Conservation (phyloP, 345 rosid genomes). For the Sisymbrium altissimum region DNA sequence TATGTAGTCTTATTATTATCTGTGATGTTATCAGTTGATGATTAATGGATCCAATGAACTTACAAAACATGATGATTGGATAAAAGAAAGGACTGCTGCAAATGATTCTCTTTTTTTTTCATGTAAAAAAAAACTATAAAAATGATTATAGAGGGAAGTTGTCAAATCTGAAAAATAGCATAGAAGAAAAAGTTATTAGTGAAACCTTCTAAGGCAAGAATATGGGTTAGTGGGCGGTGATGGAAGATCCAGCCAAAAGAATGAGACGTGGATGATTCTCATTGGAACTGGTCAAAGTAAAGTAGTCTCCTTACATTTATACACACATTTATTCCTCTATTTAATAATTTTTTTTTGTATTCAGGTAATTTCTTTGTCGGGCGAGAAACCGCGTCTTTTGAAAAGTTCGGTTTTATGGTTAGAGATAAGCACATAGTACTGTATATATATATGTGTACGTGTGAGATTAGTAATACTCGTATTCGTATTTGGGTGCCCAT, state of each 20-base stretch:
- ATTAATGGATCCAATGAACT: conserved; percentile 3
- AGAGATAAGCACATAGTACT: conserved; percentile 6
- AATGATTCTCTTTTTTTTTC: background rate
- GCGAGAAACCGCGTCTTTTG: conserved; percentile 57
- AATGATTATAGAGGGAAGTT: background rate
- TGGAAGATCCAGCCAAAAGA: background rate
- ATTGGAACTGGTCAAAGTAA: conserved; percentile 8
- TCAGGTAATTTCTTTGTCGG: conserved; percentile 16
- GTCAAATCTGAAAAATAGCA: conserved; percentile 7
- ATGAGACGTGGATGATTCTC: conserved; percentile 20
- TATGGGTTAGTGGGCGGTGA: conserved; percentile 11
- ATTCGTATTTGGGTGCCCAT: conserved; percentile 22
- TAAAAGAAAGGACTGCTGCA: background rate
- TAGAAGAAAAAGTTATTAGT: conserved; percentile 24
- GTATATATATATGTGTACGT: background rate
- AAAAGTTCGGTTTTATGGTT: conserved; percentile 31
- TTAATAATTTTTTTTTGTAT: background rate
- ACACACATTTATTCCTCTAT: background rate
- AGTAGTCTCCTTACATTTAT: conserved; percentile 5
- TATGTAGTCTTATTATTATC: background rate
- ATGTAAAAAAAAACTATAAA: background rate
- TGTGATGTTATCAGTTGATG: background rate
- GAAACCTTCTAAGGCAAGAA: conserved; percentile 46
- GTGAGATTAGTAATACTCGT: background rate
- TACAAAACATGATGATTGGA: background rate